A percentile compares a stretch with the other conserved stretches of the same genome.
Conservation (phyloP, 2,329 filamentous ascomycete species). For the Neobulgaria alba region DNA sequence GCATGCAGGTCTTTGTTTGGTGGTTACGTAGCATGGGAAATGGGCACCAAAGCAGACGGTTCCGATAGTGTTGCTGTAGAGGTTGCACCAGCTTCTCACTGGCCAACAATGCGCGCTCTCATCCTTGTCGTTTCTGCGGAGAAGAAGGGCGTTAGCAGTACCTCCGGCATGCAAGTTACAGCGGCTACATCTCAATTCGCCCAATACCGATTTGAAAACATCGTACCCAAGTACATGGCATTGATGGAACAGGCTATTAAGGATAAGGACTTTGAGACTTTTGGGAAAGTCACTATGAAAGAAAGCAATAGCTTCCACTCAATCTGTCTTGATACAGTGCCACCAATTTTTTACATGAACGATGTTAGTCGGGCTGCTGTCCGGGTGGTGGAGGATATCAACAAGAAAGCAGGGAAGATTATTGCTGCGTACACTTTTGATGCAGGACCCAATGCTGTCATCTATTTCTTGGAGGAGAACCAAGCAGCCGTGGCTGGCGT, state of each 20-base stretch:
- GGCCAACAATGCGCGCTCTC: slow-evolving; percentile 89
- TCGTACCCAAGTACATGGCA: slow-evolving; percentile 77
- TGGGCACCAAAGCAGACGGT: slow-evolving; percentile 67
- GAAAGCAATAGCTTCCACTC: slow-evolving; percentile 98
- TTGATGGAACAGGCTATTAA: slow-evolving; percentile 77
- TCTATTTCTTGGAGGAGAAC: slow-evolving; percentile 86
- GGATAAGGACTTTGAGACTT: slow-evolving; percentile 72
- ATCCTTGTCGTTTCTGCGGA: slow-evolving; percentile 86
- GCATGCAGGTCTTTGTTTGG: slow-evolving; percentile 91
- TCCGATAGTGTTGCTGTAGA: slow-evolving; percentile 82
- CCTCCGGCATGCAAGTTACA: slow-evolving; percentile 94
- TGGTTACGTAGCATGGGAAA: slow-evolving; percentile 92
- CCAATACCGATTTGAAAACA: slow-evolving; percentile 59
- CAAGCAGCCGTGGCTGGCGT: slow-evolving; percentile 64
- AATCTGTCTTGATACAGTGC: slow-evolving; percentile 87
- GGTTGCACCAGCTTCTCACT: slow-evolving; percentile 81
- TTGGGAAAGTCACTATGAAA: slow-evolving; percentile 88
- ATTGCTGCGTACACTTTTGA: slow-evolving; percentile 96
- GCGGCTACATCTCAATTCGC: slow-evolving; percentile 89
- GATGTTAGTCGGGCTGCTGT: slow-evolving; percentile 85
- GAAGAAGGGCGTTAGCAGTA: slow-evolving; percentile 92
- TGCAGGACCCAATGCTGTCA: slow-evolving; percentile 90
- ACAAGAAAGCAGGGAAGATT: slow-evolving; percentile 65
- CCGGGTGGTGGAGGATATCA: slow-evolving; percentile 81
- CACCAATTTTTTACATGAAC: slow-evolving; percentile 98